phyloP scores from a whole-genome alignment of 108 stramenopile species.

The Cyclostephanos tholiformis region DNA sequence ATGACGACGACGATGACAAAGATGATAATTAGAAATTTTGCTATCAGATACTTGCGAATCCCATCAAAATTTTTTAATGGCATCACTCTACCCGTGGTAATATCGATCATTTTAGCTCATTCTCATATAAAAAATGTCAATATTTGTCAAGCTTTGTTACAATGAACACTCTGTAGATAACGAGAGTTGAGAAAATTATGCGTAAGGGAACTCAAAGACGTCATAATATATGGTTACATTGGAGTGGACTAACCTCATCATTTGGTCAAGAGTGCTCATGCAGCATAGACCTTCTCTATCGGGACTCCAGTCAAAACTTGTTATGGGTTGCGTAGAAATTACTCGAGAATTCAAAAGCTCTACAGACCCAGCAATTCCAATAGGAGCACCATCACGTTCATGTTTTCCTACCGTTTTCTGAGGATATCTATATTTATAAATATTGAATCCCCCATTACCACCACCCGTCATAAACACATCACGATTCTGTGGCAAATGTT shows the following conservation, averaged over 20 bases:
- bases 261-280: slow-evolving; percentile 84
- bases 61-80: not conserved
- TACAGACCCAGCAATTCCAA: slow-evolving; percentile 75
- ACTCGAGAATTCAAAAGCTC: slow-evolving; percentile 83
- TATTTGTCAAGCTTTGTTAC: not conserved
- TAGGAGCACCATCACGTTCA: slow-evolving; percentile 61
- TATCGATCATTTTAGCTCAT: not conserved
- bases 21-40: not conserved
- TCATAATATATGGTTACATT: not conserved
- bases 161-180: slow-evolving; percentile 17
- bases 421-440: slow-evolving; percentile 89
- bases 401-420: slow-evolving; percentile 56
- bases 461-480: slow-evolving; percentile 88
- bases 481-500: slow-evolving; percentile 87
- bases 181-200: not conserved
- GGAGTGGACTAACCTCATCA: slow-evolving; percentile 46
- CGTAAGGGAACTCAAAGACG: not conserved
- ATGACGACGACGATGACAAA: not conserved
- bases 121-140: not conserved
- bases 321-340: slow-evolving; percentile 87
- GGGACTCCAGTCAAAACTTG: slow-evolving; percentile 85
- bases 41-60: slow-evolving; percentile 3
- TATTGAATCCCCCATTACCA: slow-evolving; percentile 86
- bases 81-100: not conserved
- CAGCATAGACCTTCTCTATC: slow-evolving; percentile 85